Conservation (phyloP, 306 rosid genomes). For the Comarum palustre region DNA sequence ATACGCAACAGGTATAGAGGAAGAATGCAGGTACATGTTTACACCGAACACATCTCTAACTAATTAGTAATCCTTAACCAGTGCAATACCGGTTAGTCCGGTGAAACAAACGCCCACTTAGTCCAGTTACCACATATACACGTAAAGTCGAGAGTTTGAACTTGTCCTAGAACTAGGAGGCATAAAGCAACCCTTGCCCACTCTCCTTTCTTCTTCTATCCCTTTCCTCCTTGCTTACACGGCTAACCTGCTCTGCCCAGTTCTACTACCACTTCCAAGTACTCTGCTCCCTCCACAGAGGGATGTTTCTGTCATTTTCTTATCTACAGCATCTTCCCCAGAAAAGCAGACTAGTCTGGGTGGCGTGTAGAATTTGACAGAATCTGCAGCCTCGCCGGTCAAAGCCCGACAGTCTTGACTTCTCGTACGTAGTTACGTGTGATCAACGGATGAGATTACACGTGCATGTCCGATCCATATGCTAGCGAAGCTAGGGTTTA, state of each 20-base stretch:
- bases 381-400: slow-evolving; percentile 10
- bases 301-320: slow-evolving; percentile 35
- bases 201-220: not conserved
- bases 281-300: slow-evolving; percentile 1
- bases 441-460: slow-evolving; percentile 25
- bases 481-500: not conserved
- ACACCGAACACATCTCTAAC: too few relatives aligned
- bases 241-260: slow-evolving; percentile 38
- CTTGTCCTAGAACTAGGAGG: slow-evolving; percentile 75
- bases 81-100: too few relatives aligned
- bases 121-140: slow-evolving; percentile 72
- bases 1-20: too few relatives aligned
- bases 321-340: not conserved
- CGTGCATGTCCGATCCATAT: slow-evolving; percentile 27
- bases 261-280: not conserved
- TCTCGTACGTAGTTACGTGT: slow-evolving; percentile 23
- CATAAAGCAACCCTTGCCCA: slow-evolving; percentile 63
- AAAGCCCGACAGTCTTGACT: slow-evolving; percentile 29
- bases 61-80: too few relatives aligned
- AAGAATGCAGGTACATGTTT: too few relatives aligned
- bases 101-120: too few relatives aligned
- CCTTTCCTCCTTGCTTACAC: slow-evolving; percentile 66
- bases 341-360: not conserved
- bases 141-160: slow-evolving; percentile 62
- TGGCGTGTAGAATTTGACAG: slow-evolving; percentile 32